Percentiles rank a stretch among this genome's conserved stretches.
Conservation (phyloP, 371 early-diverging fungal species). For the Enteropsectra breve region DNA sequence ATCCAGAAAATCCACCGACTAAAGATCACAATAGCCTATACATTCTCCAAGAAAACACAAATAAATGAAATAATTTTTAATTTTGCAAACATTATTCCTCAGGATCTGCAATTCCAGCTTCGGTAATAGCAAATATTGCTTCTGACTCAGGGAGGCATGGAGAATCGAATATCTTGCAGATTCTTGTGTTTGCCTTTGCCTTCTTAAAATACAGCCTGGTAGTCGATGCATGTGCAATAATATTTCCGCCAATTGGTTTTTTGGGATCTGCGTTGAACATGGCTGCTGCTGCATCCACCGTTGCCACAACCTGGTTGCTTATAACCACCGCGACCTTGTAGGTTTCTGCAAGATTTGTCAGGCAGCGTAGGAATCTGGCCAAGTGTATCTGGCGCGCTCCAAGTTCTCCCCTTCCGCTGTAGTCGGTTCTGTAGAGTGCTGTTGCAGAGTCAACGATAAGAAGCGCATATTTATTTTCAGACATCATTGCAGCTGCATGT, state of each 20-base stretch:
- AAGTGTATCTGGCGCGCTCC: conserved; percentile 89
- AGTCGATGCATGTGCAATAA: conserved; percentile 90
- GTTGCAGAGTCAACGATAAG: conserved; percentile 90
- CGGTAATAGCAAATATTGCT: conserved; percentile 67
- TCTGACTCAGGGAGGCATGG: conserved; percentile 65
- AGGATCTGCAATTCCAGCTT: conserved; percentile 68
- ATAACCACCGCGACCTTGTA: conserved; percentile 93
- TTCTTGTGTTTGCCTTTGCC: conserved; percentile 64
- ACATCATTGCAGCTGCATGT: conserved; percentile 89
- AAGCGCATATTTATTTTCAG: conserved; percentile 74
- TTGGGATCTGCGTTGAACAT: conserved; percentile 86
- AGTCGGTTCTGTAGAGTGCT: conserved; percentile 91
- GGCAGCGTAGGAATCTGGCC: conserved; percentile 75
- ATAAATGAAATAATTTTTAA: no score
- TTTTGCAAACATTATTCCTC: no score
- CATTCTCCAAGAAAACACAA: no score
- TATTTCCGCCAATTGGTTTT: conserved; percentile 94
- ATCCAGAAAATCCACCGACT: no score
- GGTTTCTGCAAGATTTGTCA: conserved; percentile 78
- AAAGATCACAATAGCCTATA: no score
- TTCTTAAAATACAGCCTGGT: conserved; percentile 63
- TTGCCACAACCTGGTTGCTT: conserved; percentile 93
- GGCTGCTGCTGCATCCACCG: conserved; percentile 78
- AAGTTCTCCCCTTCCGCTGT: conserved; percentile 87
- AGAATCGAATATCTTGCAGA: conserved; percentile 66